Percentiles rank a stretch among this genome's conserved stretches.
These are phyloP conservation scores for Coemansia sp. DNA, from an alignment of 192 early-diverging fungal species.

Conservation along the genomic window DNA sequence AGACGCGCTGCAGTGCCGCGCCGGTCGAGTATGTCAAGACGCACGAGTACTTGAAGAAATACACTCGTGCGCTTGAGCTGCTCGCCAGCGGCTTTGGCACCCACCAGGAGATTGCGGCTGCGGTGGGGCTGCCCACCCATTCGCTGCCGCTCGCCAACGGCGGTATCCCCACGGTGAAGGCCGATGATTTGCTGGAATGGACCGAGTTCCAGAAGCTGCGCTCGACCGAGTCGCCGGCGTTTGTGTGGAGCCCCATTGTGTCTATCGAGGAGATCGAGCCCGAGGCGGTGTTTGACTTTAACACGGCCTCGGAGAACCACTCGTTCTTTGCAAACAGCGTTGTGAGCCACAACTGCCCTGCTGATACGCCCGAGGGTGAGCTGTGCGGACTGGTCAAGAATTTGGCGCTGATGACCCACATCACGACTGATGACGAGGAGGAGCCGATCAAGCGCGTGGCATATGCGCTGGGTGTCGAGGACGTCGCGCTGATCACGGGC, in stretches of 20 bases:
- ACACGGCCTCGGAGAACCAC: conserved; percentile 44
- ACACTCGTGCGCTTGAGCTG: not conserved
- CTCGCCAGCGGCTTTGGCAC: not conserved
- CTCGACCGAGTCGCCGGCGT: conserved; percentile 13
- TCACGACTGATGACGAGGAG: conserved; percentile 93
- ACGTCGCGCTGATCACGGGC: conserved; percentile 85
- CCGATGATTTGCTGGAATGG: conserved; percentile 6
- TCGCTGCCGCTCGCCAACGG: not conserved
- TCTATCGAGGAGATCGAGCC: conserved; percentile 15
- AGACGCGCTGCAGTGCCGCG: conserved; percentile 12
- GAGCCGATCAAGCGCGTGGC: conserved; percentile 70
- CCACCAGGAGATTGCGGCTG: not conserved
- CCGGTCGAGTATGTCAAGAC: conserved; percentile 22
- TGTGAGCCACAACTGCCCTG: conserved; percentile 98
- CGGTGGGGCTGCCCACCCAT: not conserved
- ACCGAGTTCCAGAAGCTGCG: conserved; percentile 19
- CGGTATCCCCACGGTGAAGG: not conserved
- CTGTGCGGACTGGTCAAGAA: conserved; percentile 97
- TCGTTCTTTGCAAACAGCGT: conserved; percentile 93
- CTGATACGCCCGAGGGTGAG: conserved; percentile 98
- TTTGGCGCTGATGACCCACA: conserved; percentile 97
- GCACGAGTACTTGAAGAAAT: conserved; percentile 1
- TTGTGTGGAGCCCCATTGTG: conserved; percentile 26
- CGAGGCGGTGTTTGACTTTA: conserved; percentile 26
- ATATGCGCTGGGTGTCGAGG: conserved; percentile 89